Conservation (phyloP, 441 rosid species). For the Corymbia calophylla region DNA sequence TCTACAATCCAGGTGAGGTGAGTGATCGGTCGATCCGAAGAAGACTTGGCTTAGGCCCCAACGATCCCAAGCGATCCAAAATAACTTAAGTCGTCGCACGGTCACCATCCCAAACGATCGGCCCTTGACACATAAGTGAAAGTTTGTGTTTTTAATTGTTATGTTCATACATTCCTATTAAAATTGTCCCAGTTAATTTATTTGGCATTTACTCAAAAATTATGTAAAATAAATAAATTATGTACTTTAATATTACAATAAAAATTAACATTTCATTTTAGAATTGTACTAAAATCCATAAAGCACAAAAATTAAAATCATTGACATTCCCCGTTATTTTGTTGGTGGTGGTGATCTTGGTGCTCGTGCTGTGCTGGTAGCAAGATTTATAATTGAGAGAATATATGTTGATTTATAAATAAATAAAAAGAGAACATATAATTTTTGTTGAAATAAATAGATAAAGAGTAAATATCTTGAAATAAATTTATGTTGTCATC, state of each 20-base stretch:
- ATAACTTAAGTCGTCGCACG: no score
- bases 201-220: not conserved
- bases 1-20: no score
- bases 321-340: not conserved
- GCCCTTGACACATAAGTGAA: no score
- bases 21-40: no score
- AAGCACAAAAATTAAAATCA: not conserved
- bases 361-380: not conserved
- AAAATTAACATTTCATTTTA: not conserved
- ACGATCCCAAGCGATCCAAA: no score
- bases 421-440: no score
- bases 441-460: no score
- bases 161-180: not conserved
- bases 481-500: not conserved
- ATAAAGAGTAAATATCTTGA: not conserved
- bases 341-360: not conserved
- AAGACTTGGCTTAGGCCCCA: no score
- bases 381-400: not conserved
- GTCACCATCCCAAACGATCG: no score
- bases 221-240: not conserved
- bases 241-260: not conserved
- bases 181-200: not conserved
- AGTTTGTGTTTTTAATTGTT: no score
- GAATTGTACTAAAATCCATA: not conserved
- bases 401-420: not conserved